A percentile compares a stretch with the other conserved stretches of the same genome.
Conservation (phyloP, 768 basidiomycete species). For the Hirschioporus abietinus region DNA sequence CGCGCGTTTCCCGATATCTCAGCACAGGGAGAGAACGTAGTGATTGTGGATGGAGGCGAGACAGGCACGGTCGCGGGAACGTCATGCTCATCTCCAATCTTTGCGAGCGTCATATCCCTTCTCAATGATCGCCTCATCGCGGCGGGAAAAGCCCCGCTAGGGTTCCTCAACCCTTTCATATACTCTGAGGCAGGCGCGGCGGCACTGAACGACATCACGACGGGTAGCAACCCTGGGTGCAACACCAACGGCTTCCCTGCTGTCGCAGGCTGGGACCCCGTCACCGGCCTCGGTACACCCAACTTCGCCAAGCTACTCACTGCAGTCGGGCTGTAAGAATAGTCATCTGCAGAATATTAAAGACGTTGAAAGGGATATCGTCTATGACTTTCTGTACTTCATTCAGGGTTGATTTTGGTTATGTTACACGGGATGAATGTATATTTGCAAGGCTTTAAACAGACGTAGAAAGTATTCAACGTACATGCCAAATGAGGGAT, state of each 20-base stretch:
- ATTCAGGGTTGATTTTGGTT: no score
- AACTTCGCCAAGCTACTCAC: slow-evolving; percentile 11
- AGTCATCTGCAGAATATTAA: neutral
- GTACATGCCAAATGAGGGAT: no score
- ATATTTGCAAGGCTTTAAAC: no score
- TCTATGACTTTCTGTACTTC: no score
- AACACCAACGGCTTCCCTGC: slow-evolving; percentile 22
- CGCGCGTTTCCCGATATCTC: slow-evolving; percentile 20
- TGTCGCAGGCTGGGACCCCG: slow-evolving; percentile 22
- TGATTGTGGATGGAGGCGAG: slow-evolving; percentile 11
- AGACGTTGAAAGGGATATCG: no score
- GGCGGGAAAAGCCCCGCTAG: slow-evolving; percentile 13
- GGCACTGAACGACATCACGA: slow-evolving; percentile 23
- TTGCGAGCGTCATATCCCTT: slow-evolving; percentile 25
- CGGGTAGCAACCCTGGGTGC: slow-evolving; percentile 25
- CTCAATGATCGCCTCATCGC: slow-evolving; percentile 26
- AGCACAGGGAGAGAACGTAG: slow-evolving; percentile 13
- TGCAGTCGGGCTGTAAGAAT: slow-evolving; percentile 9
- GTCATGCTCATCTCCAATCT: slow-evolving; percentile 19
- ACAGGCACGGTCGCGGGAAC: slow-evolving; percentile 6
- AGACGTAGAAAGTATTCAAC: no score
- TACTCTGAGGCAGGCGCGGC: slow-evolving; percentile 16
- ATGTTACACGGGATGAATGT: no score
- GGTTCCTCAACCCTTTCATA: slow-evolving; percentile 18
- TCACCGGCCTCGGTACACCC: slow-evolving; percentile 17